These are phyloP conservation scores for Ceratobasidium papillatum DNA, from an alignment of 1,284 basidiomycete genomes.

Conservation along the genomic window DNA sequence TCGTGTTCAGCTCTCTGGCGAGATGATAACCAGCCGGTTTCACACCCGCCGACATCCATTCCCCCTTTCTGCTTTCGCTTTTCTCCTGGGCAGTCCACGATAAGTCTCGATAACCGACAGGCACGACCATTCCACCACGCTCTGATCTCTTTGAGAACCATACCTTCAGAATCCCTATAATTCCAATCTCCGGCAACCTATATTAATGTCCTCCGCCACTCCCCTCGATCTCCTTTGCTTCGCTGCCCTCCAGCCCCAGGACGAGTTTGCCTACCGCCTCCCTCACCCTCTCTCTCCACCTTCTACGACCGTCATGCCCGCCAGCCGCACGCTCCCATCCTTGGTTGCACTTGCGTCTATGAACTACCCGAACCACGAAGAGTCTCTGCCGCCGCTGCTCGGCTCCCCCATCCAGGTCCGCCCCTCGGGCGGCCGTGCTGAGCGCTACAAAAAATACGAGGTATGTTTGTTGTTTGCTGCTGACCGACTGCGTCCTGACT, in stretches of 20 bases:
- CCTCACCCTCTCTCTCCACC: slow-evolving; percentile 4
- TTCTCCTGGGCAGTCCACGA: slow-evolving; percentile 37
- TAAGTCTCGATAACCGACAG: slow-evolving; percentile 38
- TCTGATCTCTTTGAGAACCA: slow-evolving; percentile 38
- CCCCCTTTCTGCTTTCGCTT: slow-evolving; percentile 35
- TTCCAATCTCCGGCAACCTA: slow-evolving; percentile 27
- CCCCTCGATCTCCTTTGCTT: slow-evolving; percentile 39
- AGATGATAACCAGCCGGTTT: slow-evolving; percentile 40
- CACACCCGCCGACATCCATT: slow-evolving; percentile 30
- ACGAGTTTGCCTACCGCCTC: slow-evolving; percentile 24
- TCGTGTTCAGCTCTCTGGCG: slow-evolving; percentile 31
- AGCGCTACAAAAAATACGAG: slow-evolving; percentile 39
- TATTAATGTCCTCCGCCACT: slow-evolving; percentile 36
- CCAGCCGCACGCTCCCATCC: slow-evolving; percentile 35
- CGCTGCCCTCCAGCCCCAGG: slow-evolving; percentile 37
- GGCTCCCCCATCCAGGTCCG: slow-evolving; percentile 35
- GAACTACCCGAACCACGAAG: slow-evolving; percentile 31
- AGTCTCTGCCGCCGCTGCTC: slow-evolving; percentile 31
- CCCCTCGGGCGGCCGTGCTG: slow-evolving; percentile 32
- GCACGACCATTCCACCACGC: slow-evolving; percentile 36
- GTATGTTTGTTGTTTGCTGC: slow-evolving; percentile 15
- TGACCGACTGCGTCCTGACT: background rate
- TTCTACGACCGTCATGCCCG: slow-evolving; percentile 32
- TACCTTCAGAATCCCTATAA: slow-evolving; percentile 29
- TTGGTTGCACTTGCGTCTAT: slow-evolving; percentile 34